Conservation (phyloP, 2,329 filamentous ascomycete species). For the Aspergillus viridinutans region DNA sequence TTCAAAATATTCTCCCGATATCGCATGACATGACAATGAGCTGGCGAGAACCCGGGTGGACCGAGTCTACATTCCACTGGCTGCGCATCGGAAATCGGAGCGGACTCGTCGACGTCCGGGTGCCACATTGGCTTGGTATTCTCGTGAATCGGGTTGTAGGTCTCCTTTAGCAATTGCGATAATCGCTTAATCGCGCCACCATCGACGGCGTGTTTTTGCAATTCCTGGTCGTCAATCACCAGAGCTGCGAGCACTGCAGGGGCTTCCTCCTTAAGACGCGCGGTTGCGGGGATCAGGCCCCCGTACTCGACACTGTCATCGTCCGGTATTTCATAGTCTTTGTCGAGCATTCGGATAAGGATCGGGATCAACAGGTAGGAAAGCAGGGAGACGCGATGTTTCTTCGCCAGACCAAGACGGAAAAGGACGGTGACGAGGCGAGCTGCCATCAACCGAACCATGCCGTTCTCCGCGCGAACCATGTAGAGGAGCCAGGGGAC, state of each 20-base stretch:
- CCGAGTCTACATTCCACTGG: constrained; percentile 51
- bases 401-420: constrained; percentile 62
- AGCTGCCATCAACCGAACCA: constrained; percentile 64
- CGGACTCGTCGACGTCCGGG: constrained; percentile 29
- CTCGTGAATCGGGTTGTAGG: constrained; percentile 57
- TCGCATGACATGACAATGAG: constrained; percentile 65
- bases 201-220: constrained; percentile 81
- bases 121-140: constrained; percentile 54
- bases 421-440: constrained; percentile 66
- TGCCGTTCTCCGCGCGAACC: constrained; percentile 54
- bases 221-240: constrained; percentile 69
- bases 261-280: constrained; percentile 63
- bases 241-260: constrained; percentile 74
- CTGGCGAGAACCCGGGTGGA: constrained; percentile 56
- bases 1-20: constrained; percentile 72
- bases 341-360: constrained; percentile 62
- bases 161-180: constrained; percentile 61
- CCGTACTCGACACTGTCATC: constrained; percentile 38
- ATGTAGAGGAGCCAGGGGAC: constrained; percentile 69
- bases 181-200: constrained; percentile 59
- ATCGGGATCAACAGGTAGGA: constrained; percentile 66
- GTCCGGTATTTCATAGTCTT: constrained; percentile 41
- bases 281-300: constrained; percentile 39
- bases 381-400: constrained; percentile 60
- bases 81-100: constrained; percentile 16